These are phyloP conservation scores for Aphanoascus verrucosus DNA, from an alignment of 2,329 filamentous ascomycete genomes.

Conservation along the genomic window DNA sequence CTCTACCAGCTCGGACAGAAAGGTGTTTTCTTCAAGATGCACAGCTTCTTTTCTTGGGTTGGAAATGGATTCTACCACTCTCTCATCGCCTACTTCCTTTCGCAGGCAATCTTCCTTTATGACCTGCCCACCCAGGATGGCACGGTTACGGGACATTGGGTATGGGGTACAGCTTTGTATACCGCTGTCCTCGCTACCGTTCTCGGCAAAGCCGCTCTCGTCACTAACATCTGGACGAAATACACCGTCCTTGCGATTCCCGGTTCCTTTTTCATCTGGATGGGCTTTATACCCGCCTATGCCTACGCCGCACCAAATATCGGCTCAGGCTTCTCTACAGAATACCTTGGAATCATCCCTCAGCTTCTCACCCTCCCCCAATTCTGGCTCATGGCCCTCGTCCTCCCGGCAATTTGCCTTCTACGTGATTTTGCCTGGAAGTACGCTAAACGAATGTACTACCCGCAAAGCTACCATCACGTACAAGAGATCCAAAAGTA, in stretches of 20 bases:
- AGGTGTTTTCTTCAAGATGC: slow-evolving; percentile 84
- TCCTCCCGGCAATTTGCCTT: slow-evolving; percentile 70
- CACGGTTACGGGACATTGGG: slow-evolving; percentile 82
- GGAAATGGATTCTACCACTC: slow-evolving; percentile 93
- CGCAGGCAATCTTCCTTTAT: slow-evolving; percentile 66
- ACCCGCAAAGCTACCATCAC: slow-evolving; percentile 89
- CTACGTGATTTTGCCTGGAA: slow-evolving; percentile 91
- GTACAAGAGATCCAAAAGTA: slow-evolving; percentile 99
- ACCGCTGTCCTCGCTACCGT: slow-evolving; percentile 88
- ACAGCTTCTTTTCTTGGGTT: slow-evolving; percentile 89
- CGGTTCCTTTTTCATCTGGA: slow-evolving; percentile 84
- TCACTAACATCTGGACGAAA: slow-evolving; percentile 98
- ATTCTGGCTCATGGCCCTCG: slow-evolving; percentile 85
- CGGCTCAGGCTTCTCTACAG: slow-evolving; percentile 60
- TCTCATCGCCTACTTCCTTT: slow-evolving; percentile 78
- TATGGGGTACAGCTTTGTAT: slow-evolving; percentile 93
- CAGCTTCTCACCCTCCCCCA: slow-evolving; percentile 67
- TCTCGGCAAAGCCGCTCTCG: slow-evolving; percentile 83
- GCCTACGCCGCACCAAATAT: slow-evolving; percentile 74
- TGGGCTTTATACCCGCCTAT: slow-evolving; percentile 80
- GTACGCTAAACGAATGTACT: slow-evolving; percentile 95
- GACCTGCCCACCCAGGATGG: slow-evolving; percentile 73
- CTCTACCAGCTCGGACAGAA: slow-evolving; percentile 88
- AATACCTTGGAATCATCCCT: slow-evolving; percentile 77
- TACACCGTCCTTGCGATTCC: slow-evolving; percentile 94